Base-by-base conservation (phyloP, 768 basidiomycete genomes). In the Serendipita sp. region DNA sequence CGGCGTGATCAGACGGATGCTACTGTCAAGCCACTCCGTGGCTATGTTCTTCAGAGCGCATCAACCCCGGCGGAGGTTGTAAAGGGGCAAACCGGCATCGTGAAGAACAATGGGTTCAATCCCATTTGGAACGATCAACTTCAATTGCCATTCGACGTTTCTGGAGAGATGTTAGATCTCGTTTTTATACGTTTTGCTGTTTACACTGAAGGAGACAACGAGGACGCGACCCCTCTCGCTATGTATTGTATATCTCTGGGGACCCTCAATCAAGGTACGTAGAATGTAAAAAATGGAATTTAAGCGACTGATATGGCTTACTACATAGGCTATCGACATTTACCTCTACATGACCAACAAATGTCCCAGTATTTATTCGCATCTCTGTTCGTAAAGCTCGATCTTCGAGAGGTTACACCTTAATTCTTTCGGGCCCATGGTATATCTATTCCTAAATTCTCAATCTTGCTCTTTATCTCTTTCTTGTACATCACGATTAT, bases 61-160 rank as follows among this genome's bases (percentile, higher is more conserved):
- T 69, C 76, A 3, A 64, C 65, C 2, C 28, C 67, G 3, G 77
- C 78, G 34, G 76, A 79, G 28, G 77, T 80, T 3, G 73, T 85
- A n/a, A 78, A 78, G 3, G 73, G 73, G 64, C 78, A 80, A 47
- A 95, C 91, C 2, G 75, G 74, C 23, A 76, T 80, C 0, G 83
- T 94, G 64, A 84, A 82, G 74, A 86, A 90, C 72, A 94, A 94
- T 71, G 91, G 93, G 0, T 93, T 95, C 77, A 96, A 96, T 73
- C 95, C 95, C 0, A 75, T 83, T 1, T 97, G 93, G 89, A 80
- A 90, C 67, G 83, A 92, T 69, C 72, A 72, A 44, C 74, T 93
- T 30, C 73, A 75, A 18, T 73, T 94, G 23, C 84, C 85, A n/a
- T 93, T 93, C 70, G 82, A 84, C 60, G 85, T 85, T 68, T 79